Base-by-base conservation (phyloP, 441 rosid species). In the Metrosideros polymorpha region DNA sequence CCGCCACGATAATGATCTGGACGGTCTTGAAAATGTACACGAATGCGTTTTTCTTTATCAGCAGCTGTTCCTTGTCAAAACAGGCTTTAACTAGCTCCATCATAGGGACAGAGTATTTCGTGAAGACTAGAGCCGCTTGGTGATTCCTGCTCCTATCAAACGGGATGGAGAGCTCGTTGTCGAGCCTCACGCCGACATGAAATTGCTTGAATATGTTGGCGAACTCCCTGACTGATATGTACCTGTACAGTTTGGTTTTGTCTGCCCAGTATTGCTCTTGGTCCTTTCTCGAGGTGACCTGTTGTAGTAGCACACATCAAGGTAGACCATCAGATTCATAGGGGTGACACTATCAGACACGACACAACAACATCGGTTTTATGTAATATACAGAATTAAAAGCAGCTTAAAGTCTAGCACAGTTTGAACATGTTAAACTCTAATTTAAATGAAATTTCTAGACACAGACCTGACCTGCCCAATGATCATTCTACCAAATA, bases 221-320 rank as follows among this genome's bases (percentile, higher is more conserved):
- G 84, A 98, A 95, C 57, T 98, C 98, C 0, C 91, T 25, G 7
- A 95, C 98, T 82, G 98, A 55, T 18, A 95, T 83, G 89, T 91
- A 93, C 82, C 91, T 87, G 90, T 95, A 94, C 0, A 94, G 96
- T 63, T 71, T 93, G 83, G 19, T 91, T 84, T 86, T 91, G 63
- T 94, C 94, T 14, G 89, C 91, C 98, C 98, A 95, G 50, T 95
- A 98, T 61, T 95, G 99, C 75, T 94, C 94, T 86, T 98, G 99
- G 90, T 98, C 99, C 87, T 98, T 96, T 89, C 88, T 94, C 4
- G 98, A 98, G 18, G 98, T 94, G 87, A 97, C 98, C 99, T 97
- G 92, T 76, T 71, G 75, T 45, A 77, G 25, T 39, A 29, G 32
- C 51, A 52, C 71, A 51, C 82, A 24, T 66, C 52, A 49, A 35